Percentiles rank a stretch among this genome's conserved stretches.
These are phyloP conservation scores for Yamadazyma endophytica DNA, from an alignment of 805 yeast genomes.

Conservation along the genomic window DNA sequence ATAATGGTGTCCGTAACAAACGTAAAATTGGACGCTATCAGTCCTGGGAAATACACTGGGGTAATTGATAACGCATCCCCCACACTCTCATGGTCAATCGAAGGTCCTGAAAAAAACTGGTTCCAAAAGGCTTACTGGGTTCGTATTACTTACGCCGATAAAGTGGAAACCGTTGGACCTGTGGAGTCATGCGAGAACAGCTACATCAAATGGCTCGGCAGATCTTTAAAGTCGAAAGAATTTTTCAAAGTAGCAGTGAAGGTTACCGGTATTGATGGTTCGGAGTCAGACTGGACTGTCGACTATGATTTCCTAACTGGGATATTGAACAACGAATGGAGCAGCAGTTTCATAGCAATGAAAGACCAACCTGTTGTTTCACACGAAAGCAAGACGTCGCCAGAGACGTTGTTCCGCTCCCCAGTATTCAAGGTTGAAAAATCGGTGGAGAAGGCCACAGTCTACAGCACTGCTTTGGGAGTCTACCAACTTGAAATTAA, in stretches of 20 bases:
- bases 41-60: background rate
- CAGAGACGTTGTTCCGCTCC: constrained; percentile 3
- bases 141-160: background rate
- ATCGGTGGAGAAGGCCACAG: constrained; percentile 1
- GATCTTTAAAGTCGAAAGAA: background rate
- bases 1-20: background rate
- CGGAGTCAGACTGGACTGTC: constrained; percentile 1
- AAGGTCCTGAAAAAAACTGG: constrained; percentile 2
- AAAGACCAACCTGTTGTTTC: background rate
- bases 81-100: background rate
- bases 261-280: background rate
- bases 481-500: constrained; percentile 17
- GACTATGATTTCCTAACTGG: background rate
- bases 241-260: background rate
- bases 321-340: constrained; percentile 1
- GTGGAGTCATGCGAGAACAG: background rate
- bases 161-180: background rate
- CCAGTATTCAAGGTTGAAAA: background rate
- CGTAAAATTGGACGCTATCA: background rate
- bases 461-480: constrained; percentile 18
- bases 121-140: background rate
- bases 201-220: background rate
- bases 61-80: background rate
- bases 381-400: constrained; percentile 1
- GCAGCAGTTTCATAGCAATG: constrained; percentile 1